Evolutionary conservation across 148 eudicot genomes (phyloP).

Genomic region (Rhododendron henanense): DNA sequence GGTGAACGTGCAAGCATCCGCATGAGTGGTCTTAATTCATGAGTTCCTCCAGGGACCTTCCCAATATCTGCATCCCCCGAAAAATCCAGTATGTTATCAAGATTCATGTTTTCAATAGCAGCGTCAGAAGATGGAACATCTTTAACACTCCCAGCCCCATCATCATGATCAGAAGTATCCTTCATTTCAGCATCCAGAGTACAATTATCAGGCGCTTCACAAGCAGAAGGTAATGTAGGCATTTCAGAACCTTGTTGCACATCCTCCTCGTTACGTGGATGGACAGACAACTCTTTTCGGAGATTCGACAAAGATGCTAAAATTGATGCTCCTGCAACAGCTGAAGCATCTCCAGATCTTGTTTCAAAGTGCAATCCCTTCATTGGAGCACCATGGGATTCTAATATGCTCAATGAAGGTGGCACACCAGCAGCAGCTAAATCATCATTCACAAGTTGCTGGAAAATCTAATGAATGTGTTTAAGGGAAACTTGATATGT

Average conservation of each 20-base stretch:
- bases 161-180: slow-evolving; percentile 51
- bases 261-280: slow-evolving; percentile 60
- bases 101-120: slow-evolving; percentile 44
- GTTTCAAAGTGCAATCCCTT: slow-evolving; percentile 45
- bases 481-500: slow-evolving; percentile 27
- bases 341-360: slow-evolving; percentile 62
- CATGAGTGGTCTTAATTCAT: slow-evolving; percentile 51
- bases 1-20: slow-evolving; percentile 45
- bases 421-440: slow-evolving; percentile 37
- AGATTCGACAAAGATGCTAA: slow-evolving; percentile 59
- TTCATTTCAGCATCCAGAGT: slow-evolving; percentile 53
- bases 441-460: slow-evolving; percentile 52
- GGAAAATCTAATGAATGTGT: slow-evolving; percentile 58
- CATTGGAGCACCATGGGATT: slow-evolving; percentile 59
- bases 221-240: slow-evolving; percentile 35
- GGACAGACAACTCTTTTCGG: slow-evolving; percentile 53
- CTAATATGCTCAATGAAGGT: slow-evolving; percentile 60
- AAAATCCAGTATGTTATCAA: slow-evolving; percentile 30
- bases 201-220: slow-evolving; percentile 57
- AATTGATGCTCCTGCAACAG: slow-evolving; percentile 78
- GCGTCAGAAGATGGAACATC: slow-evolving; percentile 28
- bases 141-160: slow-evolving; percentile 42
- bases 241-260: slow-evolving; percentile 44
- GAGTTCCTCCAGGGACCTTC: slow-evolving; percentile 29
- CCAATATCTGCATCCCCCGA: slow-evolving; percentile 46